Evolutionary conservation across 2,329 filamentous ascomycete species (phyloP).

Genomic region (Fusarium bactridioides): DNA sequence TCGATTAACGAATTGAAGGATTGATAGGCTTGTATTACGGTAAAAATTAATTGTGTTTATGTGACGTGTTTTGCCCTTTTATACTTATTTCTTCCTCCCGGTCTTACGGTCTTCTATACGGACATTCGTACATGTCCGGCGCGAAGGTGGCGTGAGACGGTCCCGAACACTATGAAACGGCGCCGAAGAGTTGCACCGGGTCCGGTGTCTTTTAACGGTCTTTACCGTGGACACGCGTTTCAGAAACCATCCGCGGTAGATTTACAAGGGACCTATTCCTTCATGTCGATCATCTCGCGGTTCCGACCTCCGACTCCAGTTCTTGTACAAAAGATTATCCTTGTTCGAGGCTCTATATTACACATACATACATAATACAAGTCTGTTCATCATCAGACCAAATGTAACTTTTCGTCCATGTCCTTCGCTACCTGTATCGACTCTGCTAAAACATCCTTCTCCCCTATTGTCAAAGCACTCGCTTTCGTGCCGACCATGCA

Average conservation of each 20-base stretch:
- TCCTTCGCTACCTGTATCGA: slow-evolving; percentile 19
- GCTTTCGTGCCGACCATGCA: slow-evolving; percentile 46
- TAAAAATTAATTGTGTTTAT: neutral
- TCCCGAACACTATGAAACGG: neutral
- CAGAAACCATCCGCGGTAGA: neutral
- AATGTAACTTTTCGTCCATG: slow-evolving; percentile 13
- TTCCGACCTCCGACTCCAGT: neutral
- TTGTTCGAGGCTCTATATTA: neutral
- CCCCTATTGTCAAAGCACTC: neutral
- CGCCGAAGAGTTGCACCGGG: neutral
- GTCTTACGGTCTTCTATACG: slow-evolving; percentile 9
- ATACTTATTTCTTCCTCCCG: neutral
- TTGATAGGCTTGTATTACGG: neutral
- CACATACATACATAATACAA: neutral
- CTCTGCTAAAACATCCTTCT: slow-evolving; percentile 3
- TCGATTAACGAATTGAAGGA: rapidly evolving
- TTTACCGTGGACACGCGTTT: neutral
- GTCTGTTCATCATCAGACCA: neutral
- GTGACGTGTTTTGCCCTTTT: neutral
- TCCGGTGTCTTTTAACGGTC: neutral
- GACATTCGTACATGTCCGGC: slow-evolving; percentile 20
- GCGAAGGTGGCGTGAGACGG: neutral
- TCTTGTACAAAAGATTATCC: neutral
- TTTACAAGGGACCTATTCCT: neutral
- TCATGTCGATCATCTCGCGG: neutral